Percentiles rank a stretch among this genome's conserved stretches.
Conservation (phyloP, 768 basidiomycete species). For the Lactarius hengduanensis region DNA sequence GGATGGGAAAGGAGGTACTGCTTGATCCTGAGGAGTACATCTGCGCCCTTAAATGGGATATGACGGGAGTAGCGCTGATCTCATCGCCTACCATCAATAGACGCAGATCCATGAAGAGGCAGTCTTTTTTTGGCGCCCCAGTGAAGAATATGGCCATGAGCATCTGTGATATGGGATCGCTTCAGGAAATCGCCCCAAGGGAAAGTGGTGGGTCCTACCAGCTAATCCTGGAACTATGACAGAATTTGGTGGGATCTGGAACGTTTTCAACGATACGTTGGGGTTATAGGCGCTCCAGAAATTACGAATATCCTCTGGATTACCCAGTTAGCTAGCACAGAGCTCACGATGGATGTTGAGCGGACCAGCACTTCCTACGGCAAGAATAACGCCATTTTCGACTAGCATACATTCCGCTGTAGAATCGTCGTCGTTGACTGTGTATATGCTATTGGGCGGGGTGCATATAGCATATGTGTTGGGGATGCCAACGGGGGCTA, state of each 20-base stretch:
- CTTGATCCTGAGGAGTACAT: constrained; percentile 61
- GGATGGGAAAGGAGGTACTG: constrained; percentile 57
- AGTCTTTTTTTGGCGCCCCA: constrained; percentile 73
- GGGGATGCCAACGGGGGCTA: constrained; percentile 24
- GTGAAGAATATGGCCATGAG: constrained; percentile 74
- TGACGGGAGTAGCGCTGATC: not conserved
- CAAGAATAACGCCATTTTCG: constrained; percentile 15
- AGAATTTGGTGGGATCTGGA: constrained; percentile 35
- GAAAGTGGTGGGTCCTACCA: constrained; percentile 43
- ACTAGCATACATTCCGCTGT: constrained; percentile 21
- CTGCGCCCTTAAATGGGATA: constrained; percentile 37
- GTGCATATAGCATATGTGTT: constrained; percentile 60
- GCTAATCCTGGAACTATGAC: constrained; percentile 72
- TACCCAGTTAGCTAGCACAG: too few species aligned
- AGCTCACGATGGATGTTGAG: not conserved
- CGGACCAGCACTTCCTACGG: constrained; percentile 27
- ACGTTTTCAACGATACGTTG: constrained; percentile 31
- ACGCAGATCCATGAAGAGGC: constrained; percentile 55
- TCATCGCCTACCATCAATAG: constrained; percentile 51
- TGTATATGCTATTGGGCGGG: constrained; percentile 54
- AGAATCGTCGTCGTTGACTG: constrained; percentile 49
- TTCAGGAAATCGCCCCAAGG: constrained; percentile 5
- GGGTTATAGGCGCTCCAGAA: constrained; percentile 35
- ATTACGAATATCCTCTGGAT: constrained; percentile 29
- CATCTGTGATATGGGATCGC: constrained; percentile 46